Conservation (phyloP, 495 filamentous ascomycete genomes). For the Hypomontagnella submonticulosa region DNA sequence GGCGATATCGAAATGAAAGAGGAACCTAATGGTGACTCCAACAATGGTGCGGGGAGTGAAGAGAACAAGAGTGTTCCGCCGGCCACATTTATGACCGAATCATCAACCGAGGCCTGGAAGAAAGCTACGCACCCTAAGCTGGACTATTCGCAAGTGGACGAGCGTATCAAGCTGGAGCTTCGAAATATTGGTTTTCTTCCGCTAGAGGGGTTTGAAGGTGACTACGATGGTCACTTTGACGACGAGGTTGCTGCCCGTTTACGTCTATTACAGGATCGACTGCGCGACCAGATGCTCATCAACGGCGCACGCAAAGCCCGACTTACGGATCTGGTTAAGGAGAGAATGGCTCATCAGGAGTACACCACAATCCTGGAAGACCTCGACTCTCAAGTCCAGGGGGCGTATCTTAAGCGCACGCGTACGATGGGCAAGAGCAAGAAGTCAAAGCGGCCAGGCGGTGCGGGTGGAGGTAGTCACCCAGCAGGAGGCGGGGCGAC, state of each 20-base stretch:
- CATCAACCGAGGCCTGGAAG: slow-evolving; percentile 67
- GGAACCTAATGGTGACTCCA: slow-evolving; percentile 60
- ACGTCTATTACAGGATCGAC: slow-evolving; percentile 81
- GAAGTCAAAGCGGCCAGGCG: slow-evolving; percentile 84
- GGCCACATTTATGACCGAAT: slow-evolving; percentile 81
- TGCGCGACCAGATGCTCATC: slow-evolving; percentile 80
- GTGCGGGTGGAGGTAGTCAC: slow-evolving; percentile 64
- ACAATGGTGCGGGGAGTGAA: slow-evolving; percentile 48
- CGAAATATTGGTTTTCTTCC: slow-evolving; percentile 92
- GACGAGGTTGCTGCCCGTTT: slow-evolving; percentile 94
- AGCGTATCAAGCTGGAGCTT: slow-evolving; percentile 89
- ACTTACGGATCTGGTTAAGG: slow-evolving; percentile 84
- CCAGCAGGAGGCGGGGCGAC: slow-evolving; percentile 58
- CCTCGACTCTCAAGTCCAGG: slow-evolving; percentile 93
- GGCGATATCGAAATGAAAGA: slow-evolving; percentile 65
- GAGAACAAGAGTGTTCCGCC: slow-evolving; percentile 66
- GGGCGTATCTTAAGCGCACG: slow-evolving; percentile 95
- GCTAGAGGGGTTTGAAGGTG: slow-evolving; percentile 67
- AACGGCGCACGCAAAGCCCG: slow-evolving; percentile 92
- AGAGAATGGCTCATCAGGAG: slow-evolving; percentile 93
- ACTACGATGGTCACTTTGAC: slow-evolving; percentile 90
- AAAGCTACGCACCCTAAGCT: slow-evolving; percentile 71
- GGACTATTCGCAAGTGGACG: slow-evolving; percentile 86
- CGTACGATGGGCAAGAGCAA: slow-evolving; percentile 87
- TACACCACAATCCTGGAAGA: slow-evolving; percentile 97